phyloP scores from a whole-genome alignment of 2,329 filamentous ascomycete species.

The Diaporthe vaccinii region DNA sequence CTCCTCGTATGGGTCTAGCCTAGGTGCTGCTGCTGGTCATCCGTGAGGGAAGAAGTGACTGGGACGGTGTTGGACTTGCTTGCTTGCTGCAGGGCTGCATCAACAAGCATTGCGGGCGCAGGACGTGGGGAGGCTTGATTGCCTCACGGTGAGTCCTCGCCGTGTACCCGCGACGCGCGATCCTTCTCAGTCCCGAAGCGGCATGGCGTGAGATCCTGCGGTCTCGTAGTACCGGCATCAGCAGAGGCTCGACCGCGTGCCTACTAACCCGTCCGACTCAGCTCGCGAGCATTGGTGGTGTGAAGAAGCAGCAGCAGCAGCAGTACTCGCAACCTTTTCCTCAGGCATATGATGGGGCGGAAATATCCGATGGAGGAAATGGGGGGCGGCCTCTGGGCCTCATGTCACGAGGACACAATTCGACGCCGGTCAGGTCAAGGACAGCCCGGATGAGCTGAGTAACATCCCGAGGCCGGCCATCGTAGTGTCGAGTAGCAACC shows the following conservation, averaged over 20 bases:
- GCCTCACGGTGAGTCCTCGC: constrained; percentile 23
- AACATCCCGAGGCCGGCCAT: constrained; percentile 12
- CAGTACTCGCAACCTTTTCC: not conserved
- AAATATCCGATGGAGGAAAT: not conserved
- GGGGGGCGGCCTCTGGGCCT: no score
- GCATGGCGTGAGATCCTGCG: constrained; percentile 19
- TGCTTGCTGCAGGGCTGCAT: not conserved
- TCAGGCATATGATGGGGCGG: not conserved
- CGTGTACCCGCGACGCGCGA: constrained; percentile 21
- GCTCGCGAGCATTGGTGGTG: constrained; percentile 7
- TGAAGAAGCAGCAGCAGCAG: not conserved
- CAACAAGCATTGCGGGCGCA: not conserved
- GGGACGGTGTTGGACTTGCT: not conserved
- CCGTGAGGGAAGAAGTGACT: not conserved
- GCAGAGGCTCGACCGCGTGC: not conserved
- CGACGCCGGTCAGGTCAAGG: not conserved
- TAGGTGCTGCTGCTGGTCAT: not conserved
- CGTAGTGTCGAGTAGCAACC: not conserved
- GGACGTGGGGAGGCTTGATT: not conserved
- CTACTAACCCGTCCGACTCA: constrained; percentile 3
- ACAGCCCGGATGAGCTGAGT: not conserved
- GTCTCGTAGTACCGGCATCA: constrained; percentile 3
- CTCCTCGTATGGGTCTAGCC: no score
- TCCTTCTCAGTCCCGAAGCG: constrained; percentile 20
- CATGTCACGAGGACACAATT: not conserved